Conservation (phyloP, 495 filamentous ascomycete species). For the Chlorociboria aeruginascens region DNA sequence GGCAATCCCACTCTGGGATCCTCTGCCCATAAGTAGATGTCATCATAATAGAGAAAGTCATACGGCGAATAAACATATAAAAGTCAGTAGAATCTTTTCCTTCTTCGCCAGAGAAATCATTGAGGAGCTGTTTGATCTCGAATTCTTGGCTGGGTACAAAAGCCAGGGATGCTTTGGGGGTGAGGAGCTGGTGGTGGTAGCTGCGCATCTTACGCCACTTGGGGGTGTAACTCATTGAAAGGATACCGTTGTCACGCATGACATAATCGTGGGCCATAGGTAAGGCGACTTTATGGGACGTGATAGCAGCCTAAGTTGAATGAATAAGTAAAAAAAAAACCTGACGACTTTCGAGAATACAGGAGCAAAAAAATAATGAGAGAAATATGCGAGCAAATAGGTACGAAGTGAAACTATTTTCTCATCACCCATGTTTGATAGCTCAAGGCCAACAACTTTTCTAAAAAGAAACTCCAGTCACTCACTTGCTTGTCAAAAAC, state of each 20-base stretch:
- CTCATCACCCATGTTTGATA: no score
- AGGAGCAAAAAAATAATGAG: no score
- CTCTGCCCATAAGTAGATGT: conserved; percentile 22
- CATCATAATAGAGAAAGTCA: conserved; percentile 24
- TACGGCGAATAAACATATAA: conserved; percentile 24
- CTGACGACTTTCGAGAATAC: no score
- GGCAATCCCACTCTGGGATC: conserved; percentile 16
- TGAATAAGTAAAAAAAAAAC: no score
- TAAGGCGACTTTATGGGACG: not conserved
- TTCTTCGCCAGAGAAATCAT: conserved; percentile 23
- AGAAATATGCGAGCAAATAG: no score
- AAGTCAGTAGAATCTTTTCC: conserved; percentile 16
- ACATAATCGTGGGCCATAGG: not conserved
- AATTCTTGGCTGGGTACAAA: conserved; percentile 33
- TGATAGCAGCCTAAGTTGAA: not conserved
- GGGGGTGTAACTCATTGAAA: conserved; percentile 32
- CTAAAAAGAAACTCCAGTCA: no score
- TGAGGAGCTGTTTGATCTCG: conserved; percentile 31
- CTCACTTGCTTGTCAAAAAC: not conserved
- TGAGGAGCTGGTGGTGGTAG: conserved; percentile 23
- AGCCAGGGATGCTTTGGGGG: conserved; percentile 8
- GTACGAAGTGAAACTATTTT: no score
- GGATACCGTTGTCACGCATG: conserved; percentile 15
- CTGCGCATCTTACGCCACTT: conserved; percentile 29
- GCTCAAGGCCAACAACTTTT: no score